Conservation (phyloP, 352 stramenopile genomes). For the Globisporangium cylindrosporum region DNA sequence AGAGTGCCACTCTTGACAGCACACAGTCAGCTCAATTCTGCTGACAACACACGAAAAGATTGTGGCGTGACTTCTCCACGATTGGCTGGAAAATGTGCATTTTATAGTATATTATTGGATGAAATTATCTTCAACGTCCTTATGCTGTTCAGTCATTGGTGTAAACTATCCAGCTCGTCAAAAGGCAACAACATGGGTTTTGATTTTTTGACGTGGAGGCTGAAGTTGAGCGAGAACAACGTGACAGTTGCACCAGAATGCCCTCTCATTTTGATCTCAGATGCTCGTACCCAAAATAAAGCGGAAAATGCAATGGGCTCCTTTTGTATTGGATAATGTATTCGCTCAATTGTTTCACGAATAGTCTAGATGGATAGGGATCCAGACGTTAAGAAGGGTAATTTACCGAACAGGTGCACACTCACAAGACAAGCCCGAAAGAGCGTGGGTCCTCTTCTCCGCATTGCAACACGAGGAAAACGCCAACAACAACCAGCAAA, state of each 20-base stretch:
- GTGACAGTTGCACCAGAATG: neutral
- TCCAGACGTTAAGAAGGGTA: neutral
- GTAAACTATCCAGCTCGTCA: neutral
- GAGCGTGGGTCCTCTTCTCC: neutral
- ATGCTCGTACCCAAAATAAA: neutral
- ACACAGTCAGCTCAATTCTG: neutral
- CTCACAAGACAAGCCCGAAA: neutral
- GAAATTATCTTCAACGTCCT: neutral
- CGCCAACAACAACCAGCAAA: neutral
- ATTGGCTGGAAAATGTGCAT: neutral
- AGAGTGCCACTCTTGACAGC: neutral
- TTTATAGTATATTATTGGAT: neutral
- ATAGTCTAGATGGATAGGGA: neutral
- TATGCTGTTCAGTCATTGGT: neutral
- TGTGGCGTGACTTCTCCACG: neutral
- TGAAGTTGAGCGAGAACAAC: constrained; percentile 7
- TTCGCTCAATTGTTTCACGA: neutral
- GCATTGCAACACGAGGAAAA: constrained; percentile 3
- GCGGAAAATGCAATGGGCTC: neutral
- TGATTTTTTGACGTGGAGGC: constrained; percentile 9
- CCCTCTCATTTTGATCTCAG: neutral
- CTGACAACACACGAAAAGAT: neutral
- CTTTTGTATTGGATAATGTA: neutral
- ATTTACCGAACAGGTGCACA: neutral
- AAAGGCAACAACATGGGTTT: neutral